Percentiles rank a stretch among this genome's conserved stretches.
These are phyloP conservation scores for Paecilomyces dactylethromorphus DNA, from an alignment of 2,329 filamentous ascomycete genomes.

Conservation along the genomic window DNA sequence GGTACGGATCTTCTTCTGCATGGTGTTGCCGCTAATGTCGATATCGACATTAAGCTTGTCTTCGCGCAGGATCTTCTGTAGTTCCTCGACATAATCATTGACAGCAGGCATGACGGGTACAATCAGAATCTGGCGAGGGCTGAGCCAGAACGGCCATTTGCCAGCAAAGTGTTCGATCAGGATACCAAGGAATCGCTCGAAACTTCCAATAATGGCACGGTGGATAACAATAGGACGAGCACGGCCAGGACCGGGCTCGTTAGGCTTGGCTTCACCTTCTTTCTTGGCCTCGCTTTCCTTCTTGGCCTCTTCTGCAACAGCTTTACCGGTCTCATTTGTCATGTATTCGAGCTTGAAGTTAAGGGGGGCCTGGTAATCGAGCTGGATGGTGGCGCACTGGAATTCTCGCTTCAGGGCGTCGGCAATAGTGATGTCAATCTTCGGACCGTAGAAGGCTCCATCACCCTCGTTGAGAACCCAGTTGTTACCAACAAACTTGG, in stretches of 20 bases:
- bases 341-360: constrained; percentile 87
- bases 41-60: constrained; percentile 44
- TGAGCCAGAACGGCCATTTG: constrained; percentile 49
- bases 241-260: constrained; percentile 32
- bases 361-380: constrained; percentile 78
- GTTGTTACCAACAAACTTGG: constrained; percentile 65
- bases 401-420: constrained; percentile 79
- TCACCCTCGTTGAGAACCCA: constrained; percentile 95
- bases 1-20: constrained; percentile 47
- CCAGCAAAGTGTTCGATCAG: constrained; percentile 46
- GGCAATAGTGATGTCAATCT: constrained; percentile 93
- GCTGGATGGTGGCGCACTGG: constrained; percentile 90
- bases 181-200: constrained; percentile 47
- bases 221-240: constrained; percentile 47
- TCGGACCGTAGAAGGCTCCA: constrained; percentile 96
- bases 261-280: constrained; percentile 34
- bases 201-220: constrained; percentile 45
- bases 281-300: constrained; percentile 32
- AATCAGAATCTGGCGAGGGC: constrained; percentile 44
- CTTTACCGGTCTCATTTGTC: constrained; percentile 55
- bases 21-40: constrained; percentile 43
- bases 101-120: constrained; percentile 45
- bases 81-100: constrained; percentile 43
- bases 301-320: constrained; percentile 19
- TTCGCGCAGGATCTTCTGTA: constrained; percentile 37